Evolutionary conservation across 2,329 filamentous ascomycete species (phyloP).

Genomic region (Rutstroemia sp.): DNA sequence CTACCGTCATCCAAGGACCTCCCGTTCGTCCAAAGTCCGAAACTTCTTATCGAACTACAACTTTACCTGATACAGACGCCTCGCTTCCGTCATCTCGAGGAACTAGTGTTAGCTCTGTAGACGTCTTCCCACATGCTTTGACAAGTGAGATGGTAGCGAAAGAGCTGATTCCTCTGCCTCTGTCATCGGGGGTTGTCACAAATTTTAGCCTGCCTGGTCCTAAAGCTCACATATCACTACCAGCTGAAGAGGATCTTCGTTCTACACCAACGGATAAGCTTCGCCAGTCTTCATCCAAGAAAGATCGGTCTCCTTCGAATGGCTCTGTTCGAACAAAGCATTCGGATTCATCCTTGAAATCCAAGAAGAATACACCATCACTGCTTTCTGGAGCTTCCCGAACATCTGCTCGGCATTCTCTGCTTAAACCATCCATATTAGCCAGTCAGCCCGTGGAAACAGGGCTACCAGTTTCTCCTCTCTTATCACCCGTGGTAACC

Average conservation of each 20-base stretch:
- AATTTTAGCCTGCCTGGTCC: constrained; percentile 26
- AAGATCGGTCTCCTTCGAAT: background rate
- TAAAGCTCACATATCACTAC: constrained; percentile 4
- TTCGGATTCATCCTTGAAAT: constrained; percentile 15
- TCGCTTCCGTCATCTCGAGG: constrained; percentile 8
- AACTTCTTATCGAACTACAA: constrained; percentile 5
- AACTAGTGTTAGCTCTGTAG: constrained; percentile 18
- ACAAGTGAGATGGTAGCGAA: constrained; percentile 15
- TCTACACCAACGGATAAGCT: background rate
- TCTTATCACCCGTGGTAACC: constrained; percentile 12
- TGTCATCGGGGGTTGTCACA: constrained; percentile 22
- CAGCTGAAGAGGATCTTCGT: background rate
- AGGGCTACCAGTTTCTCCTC: constrained; percentile 20
- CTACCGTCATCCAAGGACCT: background rate
- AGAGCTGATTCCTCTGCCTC: constrained; percentile 4
- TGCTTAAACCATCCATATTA: constrained; percentile 22
- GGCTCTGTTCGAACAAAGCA: constrained; percentile 8
- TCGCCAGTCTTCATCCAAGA: background rate
- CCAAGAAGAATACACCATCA: constrained; percentile 18
- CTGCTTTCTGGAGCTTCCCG: constrained; percentile 22
- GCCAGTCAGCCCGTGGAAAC: constrained; percentile 16
- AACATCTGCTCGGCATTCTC: constrained; percentile 20
- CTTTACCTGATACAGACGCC: constrained; percentile 4
- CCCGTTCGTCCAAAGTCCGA: constrained; percentile 1
- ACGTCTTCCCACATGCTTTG: constrained; percentile 21